Evolutionary conservation across 1,139 yeast species (phyloP).

Genomic region (Taiozyma sp.): DNA sequence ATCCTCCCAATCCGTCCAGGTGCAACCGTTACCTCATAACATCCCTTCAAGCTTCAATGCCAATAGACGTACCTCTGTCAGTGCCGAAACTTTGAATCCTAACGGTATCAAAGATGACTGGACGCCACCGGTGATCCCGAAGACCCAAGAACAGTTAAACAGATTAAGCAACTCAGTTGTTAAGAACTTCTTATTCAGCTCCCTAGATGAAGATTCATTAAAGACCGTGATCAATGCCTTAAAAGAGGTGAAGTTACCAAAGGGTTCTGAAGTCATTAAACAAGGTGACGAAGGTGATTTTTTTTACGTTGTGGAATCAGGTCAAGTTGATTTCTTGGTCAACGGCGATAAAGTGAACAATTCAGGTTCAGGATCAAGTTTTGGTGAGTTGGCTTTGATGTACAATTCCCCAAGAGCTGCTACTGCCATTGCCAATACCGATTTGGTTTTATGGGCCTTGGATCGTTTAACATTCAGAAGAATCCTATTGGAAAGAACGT

Average conservation of each 20-base stretch:
- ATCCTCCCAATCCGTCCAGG: slow-evolving; percentile 13
- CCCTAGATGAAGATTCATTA: slow-evolving; percentile 66
- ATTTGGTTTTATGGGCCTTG: slow-evolving; percentile 81
- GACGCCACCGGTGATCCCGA: slow-evolving; percentile 62
- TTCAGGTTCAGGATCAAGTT: slow-evolving; percentile 81
- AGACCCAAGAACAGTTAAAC: slow-evolving; percentile 57
- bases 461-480: slow-evolving; percentile 93
- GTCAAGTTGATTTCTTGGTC: slow-evolving; percentile 77
- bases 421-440: slow-evolving; percentile 74
- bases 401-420: slow-evolving; percentile 98
- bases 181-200: slow-evolving; percentile 79
- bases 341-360: slow-evolving; percentile 70
- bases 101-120: slow-evolving; percentile 52
- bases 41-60: slow-evolving; percentile 65
- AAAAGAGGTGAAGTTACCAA: slow-evolving; percentile 59
- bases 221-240: slow-evolving; percentile 78
- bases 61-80: slow-evolving; percentile 80
- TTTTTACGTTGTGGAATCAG: slow-evolving; percentile 84
- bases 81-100: slow-evolving; percentile 60
- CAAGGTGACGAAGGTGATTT: slow-evolving; percentile 98
- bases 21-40: slow-evolving; percentile 21
- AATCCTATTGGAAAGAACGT: slow-evolving; percentile 84
- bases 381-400: slow-evolving; percentile 97
- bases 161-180: slow-evolving; percentile 70
- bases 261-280: slow-evolving; percentile 65